Evolutionary conservation across 257 asterid genomes (phyloP).

Genomic region (Penstemon barbatus): DNA sequence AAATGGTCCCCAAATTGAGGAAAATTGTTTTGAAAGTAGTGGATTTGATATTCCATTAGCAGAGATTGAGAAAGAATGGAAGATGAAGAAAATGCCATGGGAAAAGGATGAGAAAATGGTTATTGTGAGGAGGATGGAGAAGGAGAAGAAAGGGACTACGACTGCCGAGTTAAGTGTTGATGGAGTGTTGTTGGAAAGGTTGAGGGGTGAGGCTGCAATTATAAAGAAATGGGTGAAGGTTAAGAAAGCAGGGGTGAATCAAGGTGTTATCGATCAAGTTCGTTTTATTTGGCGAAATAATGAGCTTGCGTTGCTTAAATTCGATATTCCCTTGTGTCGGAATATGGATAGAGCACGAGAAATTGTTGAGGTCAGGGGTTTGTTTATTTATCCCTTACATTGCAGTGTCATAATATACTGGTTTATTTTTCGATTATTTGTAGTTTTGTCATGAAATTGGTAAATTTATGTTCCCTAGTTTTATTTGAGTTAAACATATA

Average conservation of each 20-base stretch:
- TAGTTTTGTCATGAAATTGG: neutral
- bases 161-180: slow-evolving; percentile 67
- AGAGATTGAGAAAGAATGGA: slow-evolving; percentile 41
- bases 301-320: slow-evolving; percentile 90
- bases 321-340: slow-evolving; percentile 75
- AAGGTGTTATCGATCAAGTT: slow-evolving; percentile 69
- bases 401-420: neutral
- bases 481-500: too few species aligned
- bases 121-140: slow-evolving; percentile 41
- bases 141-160: slow-evolving; percentile 44
- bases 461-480: neutral
- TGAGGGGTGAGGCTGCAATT: slow-evolving; percentile 65
- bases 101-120: slow-evolving; percentile 53
- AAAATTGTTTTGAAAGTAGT: slow-evolving; percentile 24
- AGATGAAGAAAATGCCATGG: slow-evolving; percentile 69
- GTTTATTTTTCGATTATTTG: neutral
- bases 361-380: slow-evolving; percentile 67
- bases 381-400: slow-evolving; percentile 22
- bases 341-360: slow-evolving; percentile 86
- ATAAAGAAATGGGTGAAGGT: slow-evolving; percentile 84
- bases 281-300: slow-evolving; percentile 57
- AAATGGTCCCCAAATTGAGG: slow-evolving; percentile 28
- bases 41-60: slow-evolving; percentile 39
- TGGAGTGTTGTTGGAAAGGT: slow-evolving; percentile 57
- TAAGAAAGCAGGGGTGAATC: slow-evolving; percentile 89